phyloP scores from a whole-genome alignment of 2,329 filamentous ascomycete genomes.

The Phialemoniopsis sp. region DNA sequence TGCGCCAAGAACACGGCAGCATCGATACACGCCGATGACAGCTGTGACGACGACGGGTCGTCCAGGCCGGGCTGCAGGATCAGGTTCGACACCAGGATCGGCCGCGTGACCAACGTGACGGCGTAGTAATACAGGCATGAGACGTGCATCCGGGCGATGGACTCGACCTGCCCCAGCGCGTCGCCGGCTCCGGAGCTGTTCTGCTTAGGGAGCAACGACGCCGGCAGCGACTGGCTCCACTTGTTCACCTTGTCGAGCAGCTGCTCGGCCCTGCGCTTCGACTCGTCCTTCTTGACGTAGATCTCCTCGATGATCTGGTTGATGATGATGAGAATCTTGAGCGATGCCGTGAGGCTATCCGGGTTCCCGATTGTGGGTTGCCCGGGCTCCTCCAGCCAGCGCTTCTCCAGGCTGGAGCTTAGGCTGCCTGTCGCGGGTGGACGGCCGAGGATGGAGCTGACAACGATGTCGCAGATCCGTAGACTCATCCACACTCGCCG shows the following conservation, averaged over 20 bases:
- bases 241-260: slow-evolving; percentile 34
- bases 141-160: slow-evolving; percentile 47
- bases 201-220: slow-evolving; percentile 15
- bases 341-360: slow-evolving; percentile 32
- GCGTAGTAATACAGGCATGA: slow-evolving; percentile 56
- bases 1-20: slow-evolving; percentile 51
- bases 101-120: slow-evolving; percentile 51
- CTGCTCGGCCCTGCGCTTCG: slow-evolving; percentile 30
- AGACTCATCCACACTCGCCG: slow-evolving; percentile 40
- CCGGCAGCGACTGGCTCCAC: slow-evolving; percentile 40
- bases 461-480: slow-evolving; percentile 39
- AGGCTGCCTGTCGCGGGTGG: slow-evolving; percentile 27
- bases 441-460: slow-evolving; percentile 43
- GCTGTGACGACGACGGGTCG: slow-evolving; percentile 19
- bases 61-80: slow-evolving; percentile 27
- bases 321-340: slow-evolving; percentile 35
- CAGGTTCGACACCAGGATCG: slow-evolving; percentile 47
- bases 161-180: slow-evolving; percentile 21
- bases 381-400: background rate
- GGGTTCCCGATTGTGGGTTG: slow-evolving; percentile 3
- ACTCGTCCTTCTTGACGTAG: slow-evolving; percentile 18
- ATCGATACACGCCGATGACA: slow-evolving; percentile 51
- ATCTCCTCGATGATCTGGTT: slow-evolving; percentile 36
- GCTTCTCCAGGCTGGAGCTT: slow-evolving; percentile 14
- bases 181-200: slow-evolving; percentile 13